Percentiles rank a stretch among this genome's conserved stretches.
Conservation (phyloP, 148 eudicot genomes). For the Dianthus caryophyllus region DNA sequence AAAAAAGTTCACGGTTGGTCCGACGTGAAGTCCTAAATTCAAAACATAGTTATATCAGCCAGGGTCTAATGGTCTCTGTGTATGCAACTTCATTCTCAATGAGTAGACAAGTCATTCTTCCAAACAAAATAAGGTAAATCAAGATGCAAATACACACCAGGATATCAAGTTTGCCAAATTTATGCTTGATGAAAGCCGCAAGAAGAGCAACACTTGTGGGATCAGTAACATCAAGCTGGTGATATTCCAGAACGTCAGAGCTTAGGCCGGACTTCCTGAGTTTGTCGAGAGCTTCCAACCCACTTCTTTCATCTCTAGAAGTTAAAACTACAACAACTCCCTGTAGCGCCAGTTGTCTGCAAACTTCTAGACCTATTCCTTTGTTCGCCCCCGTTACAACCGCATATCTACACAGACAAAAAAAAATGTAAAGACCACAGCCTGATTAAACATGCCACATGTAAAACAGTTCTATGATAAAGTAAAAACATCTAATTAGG, state of each 20-base stretch:
- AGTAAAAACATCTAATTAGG: no score
- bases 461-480: no score
- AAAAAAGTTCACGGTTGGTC: no score
- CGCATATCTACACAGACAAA: constrained; percentile 51
- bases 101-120: no score
- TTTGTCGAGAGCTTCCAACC: constrained; percentile 31
- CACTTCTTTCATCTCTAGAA: constrained; percentile 41
- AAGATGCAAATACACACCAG: constrained; percentile 33
- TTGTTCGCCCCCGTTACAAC: constrained; percentile 52
- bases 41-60: no score
- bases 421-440: no score
- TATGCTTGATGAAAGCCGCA: constrained; percentile 32
- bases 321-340: constrained; percentile 43
- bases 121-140: no score
- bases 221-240: constrained; percentile 48
- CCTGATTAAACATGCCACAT: no score
- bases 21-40: no score
- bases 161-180: constrained; percentile 52
- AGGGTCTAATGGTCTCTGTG: no score
- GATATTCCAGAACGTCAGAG: constrained; percentile 28
- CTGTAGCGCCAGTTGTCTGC: constrained; percentile 46
- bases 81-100: no score
- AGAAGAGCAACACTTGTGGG: constrained; percentile 32
- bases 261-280: constrained; percentile 22
- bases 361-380: constrained; percentile 47